Base-by-base conservation (phyloP, 768 basidiomycete species). In the Agrocybe praecox region DNA sequence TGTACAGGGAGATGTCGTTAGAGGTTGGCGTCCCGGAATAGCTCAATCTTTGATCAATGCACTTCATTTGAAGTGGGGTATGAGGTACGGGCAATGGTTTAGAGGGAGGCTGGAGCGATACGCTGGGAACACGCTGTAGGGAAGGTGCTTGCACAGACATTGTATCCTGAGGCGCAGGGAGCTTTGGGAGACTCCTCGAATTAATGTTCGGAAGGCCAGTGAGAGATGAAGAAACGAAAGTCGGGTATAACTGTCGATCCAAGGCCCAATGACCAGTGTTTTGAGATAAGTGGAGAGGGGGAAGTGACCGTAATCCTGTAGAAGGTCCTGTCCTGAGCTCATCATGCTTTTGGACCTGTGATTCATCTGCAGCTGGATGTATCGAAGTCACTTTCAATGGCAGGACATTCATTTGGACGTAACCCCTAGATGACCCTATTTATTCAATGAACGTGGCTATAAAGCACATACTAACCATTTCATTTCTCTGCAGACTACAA, bases 191-290 rank as follows among this genome's bases (percentile, higher is more conserved):
- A 17, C 52, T 56, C 23, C 46, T 47, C 17, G 65, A 59, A 23
- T 50, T 59, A 14, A 67, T 64, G 59, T 65, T 63, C 2, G 67
- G 64, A 12, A 52, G 45, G 14, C 59, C 40, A 24, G 58, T 65
- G 52, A 79, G 7, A 75, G 76, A 59, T 80, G 81, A 24, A 82
- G 63, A 47, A 72, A 73, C 46, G 78, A 79, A 21, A 34, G 8
- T 52, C 46, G 45, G 46, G 45, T 32, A 58, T 49, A 29, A 9
- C 9, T 29, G 4, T 29, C 26, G 26, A 29, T 29, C 26, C 26
- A 9, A 29, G 26, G 26, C 26, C n/a, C n/a, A n/a, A 9, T 4
- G 26, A 29, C 9, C 26, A 29, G 26, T 9, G 4, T 9, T 29
- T 29, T 29, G 26, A 29, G 26, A 29, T 29, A 29, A 4, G 4